Base-by-base conservation (phyloP, 2,329 filamentous ascomycete species). In the Xylaria sp. region DNA sequence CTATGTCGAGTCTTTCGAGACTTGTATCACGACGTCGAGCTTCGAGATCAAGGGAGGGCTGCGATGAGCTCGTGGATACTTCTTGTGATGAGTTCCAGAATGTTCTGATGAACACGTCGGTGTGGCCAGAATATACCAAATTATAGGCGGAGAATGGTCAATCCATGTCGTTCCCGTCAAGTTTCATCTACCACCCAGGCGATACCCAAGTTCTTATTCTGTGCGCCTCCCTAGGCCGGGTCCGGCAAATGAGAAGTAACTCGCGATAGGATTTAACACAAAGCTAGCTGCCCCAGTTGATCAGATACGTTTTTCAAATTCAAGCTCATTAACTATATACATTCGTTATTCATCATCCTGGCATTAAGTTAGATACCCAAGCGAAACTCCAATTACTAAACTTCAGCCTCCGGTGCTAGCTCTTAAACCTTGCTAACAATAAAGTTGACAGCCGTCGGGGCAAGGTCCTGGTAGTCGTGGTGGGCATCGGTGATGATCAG, bases 401-500 rank as follows among this genome's bases (percentile, higher is more conserved):
- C 46, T 29, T 23, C 56, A 13, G 2, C 43, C 23, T 10, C 27
- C 7, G 17, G 29, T 11, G 11, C 6, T 33, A 33, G 29, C 29
- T 19, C 43, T 40, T 51, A 61, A 15, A 65, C 47, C 56, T 63
- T 66, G 25, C 55, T 48, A 17, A 47, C 53, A 27, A 67, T 66
- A 23, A 66, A 67, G 31, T 44, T 43, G 10, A 64, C 65, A 17
- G 61, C 65, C 29, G 54, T 40, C 13, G 58, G 58, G 0, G 59
- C 58, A 5, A 66, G 40, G 37, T 67, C 64, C 2, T 62, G 33
- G n/a, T 83, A 83, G 2, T 70, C 71, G 33, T 77, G 54, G 70
- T 82, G 80, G 6, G 77, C 66, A 7, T 73, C 75, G 21, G 78
- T 69, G 5, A 79, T 69, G 54, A 79, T 73, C 21, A 78, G 68